Evolutionary conservation across 2,329 filamentous ascomycete species (phyloP).

Genomic region (Knufia fluminis): DNA sequence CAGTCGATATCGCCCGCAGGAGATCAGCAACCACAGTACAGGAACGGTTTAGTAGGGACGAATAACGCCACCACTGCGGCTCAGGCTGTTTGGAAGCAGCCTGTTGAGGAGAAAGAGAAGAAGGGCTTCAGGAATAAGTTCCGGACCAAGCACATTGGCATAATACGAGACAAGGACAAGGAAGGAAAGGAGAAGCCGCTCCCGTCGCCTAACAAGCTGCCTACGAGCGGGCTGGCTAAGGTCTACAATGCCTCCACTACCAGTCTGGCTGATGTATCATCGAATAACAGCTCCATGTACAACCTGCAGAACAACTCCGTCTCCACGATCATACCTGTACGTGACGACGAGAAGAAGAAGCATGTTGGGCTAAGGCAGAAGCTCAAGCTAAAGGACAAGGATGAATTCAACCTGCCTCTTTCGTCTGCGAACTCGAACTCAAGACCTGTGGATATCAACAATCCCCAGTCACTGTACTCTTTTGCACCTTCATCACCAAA

Average conservation of each 20-base stretch:
- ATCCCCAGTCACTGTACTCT: slow-evolving; percentile 55
- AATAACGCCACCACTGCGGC: slow-evolving; percentile 54
- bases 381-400: slow-evolving; percentile 53
- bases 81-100: slow-evolving; percentile 51
- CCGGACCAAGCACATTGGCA: slow-evolving; percentile 56
- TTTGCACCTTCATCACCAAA: slow-evolving; percentile 57
- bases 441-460: slow-evolving; percentile 52
- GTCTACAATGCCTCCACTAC: slow-evolving; percentile 52
- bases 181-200: slow-evolving; percentile 40
- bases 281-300: slow-evolving; percentile 50
- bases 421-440: slow-evolving; percentile 59
- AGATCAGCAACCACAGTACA: slow-evolving; percentile 31
- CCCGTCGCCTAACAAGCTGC: slow-evolving; percentile 51
- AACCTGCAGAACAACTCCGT: slow-evolving; percentile 52
- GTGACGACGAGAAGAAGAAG: slow-evolving; percentile 42
- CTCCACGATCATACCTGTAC: slow-evolving; percentile 39
- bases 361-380: slow-evolving; percentile 58
- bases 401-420: slow-evolving; percentile 50
- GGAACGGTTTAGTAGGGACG: slow-evolving; percentile 43
- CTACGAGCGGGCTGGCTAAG: slow-evolving; percentile 43
- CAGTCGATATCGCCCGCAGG: slow-evolving; percentile 13
- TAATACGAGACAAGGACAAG: slow-evolving; percentile 50
- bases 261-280: slow-evolving; percentile 47
- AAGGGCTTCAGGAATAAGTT: slow-evolving; percentile 60
- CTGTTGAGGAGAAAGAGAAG: slow-evolving; percentile 37